Conservation (phyloP, 306 rosid species). For the Vigna reflexopilosa region DNA sequence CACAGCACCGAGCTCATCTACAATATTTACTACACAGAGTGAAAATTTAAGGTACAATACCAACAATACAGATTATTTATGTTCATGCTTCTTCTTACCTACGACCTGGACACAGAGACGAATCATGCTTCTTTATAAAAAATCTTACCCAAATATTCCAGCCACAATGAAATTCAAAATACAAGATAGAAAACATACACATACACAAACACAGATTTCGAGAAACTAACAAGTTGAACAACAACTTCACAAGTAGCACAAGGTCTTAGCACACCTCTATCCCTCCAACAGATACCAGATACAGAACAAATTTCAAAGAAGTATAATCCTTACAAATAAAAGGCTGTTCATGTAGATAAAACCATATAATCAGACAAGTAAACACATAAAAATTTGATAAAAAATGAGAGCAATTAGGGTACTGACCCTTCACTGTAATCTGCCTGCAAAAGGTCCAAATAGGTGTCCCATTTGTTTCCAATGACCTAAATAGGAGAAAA, state of each 20-base stretch:
- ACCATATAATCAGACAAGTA: no score
- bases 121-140: background rate
- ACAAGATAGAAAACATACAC: background rate
- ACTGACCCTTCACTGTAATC: conserved; percentile 90
- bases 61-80: background rate
- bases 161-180: background rate
- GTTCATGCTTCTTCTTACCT: background rate
- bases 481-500: conserved; percentile 64
- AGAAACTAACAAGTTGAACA: background rate
- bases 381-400: background rate
- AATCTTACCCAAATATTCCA: background rate
- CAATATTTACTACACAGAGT: background rate
- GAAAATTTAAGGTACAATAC: background rate
- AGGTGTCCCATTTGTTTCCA: conserved; percentile 94
- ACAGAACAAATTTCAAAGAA: background rate
- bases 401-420: background rate
- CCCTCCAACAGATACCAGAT: conserved; percentile 22
- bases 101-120: background rate
- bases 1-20: background rate
- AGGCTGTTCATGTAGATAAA: conserved; percentile 4
- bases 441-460: conserved; percentile 88
- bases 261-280: background rate
- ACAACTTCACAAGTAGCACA: conserved; percentile 1
- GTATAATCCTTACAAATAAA: background rate
- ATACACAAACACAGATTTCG: background rate